Evolutionary conservation across 345 rosid genomes (phyloP).

Genomic region (Aquilaria sinensis): DNA sequence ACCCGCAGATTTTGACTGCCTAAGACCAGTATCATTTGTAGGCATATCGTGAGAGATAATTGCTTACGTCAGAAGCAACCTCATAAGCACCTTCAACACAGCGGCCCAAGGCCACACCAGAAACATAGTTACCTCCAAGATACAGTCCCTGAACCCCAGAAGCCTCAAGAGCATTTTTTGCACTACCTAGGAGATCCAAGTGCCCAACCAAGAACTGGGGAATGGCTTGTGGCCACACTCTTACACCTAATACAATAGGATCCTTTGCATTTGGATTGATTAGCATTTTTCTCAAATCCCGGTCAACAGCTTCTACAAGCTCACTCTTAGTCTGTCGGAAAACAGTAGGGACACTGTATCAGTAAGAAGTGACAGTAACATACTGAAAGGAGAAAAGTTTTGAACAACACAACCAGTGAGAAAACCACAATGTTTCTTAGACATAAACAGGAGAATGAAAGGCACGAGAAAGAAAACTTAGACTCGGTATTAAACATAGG

Average conservation of each 20-base stretch:
- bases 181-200: constrained; percentile 55
- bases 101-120: constrained; percentile 86
- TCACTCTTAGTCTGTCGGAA: constrained; percentile 49
- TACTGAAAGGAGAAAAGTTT: neutral
- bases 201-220: constrained; percentile 93
- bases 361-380: constrained; percentile 4
- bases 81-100: constrained; percentile 88
- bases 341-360: neutral
- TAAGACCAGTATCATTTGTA: constrained; percentile 28
- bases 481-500: too few relatives aligned
- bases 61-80: constrained; percentile 60
- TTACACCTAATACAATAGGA: constrained; percentile 65
- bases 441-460: too few relatives aligned
- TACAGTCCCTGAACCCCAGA: constrained; percentile 62
- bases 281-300: constrained; percentile 90
- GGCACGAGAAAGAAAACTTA: too few relatives aligned
- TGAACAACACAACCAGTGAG: neutral
- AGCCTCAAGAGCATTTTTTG: constrained; percentile 46
- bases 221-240: constrained; percentile 91
- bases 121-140: constrained; percentile 74
- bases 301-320: constrained; percentile 81
- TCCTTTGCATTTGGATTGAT: constrained; percentile 68
- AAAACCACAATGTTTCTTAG: too few relatives aligned
- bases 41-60: constrained; percentile 49
- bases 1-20: neutral